Conservation (phyloP, 176 grass and related monocot species). For the Oryza australiensis region DNA sequence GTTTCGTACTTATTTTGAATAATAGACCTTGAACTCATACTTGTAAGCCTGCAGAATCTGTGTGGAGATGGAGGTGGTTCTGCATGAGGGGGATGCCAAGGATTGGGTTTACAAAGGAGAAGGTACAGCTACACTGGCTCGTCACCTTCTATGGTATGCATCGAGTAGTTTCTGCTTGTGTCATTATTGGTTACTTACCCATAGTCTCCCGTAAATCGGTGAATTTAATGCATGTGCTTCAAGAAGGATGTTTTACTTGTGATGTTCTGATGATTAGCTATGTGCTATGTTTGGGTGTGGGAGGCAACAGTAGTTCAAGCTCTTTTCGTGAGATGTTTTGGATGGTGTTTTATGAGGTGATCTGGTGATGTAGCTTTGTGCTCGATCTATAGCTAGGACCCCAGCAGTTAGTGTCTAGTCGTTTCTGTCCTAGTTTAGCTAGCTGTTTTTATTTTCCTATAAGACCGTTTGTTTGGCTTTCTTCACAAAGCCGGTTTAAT, state of each 20-base stretch:
- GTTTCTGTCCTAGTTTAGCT: too few relatives aligned
- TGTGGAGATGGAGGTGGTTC: conserved; percentile 46
- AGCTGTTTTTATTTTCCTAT: too few relatives aligned
- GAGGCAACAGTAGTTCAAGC: too few relatives aligned
- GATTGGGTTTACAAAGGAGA: conserved; percentile 97
- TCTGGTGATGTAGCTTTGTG: too few relatives aligned
- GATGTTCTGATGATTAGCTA: too few relatives aligned
- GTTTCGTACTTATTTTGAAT: neutral
- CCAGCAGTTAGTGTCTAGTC: too few relatives aligned
- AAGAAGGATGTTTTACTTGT: neutral
- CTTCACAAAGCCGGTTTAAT: too few relatives aligned
- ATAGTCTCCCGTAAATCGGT: neutral
- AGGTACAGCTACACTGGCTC: conserved; percentile 72
- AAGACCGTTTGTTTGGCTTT: too few relatives aligned
- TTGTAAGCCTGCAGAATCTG: neutral
- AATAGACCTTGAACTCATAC: neutral
- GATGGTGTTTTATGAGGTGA: too few relatives aligned
- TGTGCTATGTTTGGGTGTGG: too few relatives aligned
- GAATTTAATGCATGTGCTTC: neutral
- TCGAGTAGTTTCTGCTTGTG: neutral
- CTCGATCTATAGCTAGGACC: too few relatives aligned
- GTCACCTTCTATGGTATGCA: conserved; percentile 65
- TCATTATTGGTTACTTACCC: neutral
- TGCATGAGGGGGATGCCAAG: conserved; percentile 48
- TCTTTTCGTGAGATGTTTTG: too few relatives aligned